Conservation (phyloP, 192 early-diverging fungal genomes). For the Obelidium mucronatum region DNA sequence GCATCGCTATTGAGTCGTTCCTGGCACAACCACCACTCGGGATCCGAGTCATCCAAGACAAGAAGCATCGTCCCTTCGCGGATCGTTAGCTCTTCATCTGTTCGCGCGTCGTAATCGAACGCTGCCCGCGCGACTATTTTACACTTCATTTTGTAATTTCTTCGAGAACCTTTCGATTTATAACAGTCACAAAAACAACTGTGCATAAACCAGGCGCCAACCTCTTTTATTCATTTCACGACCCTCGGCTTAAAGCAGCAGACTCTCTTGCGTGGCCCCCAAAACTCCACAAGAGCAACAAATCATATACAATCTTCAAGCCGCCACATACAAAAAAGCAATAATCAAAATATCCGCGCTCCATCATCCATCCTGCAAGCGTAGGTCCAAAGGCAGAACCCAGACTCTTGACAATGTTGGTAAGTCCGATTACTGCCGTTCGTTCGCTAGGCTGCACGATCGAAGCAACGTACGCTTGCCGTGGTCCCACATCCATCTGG, state of each 20-base stretch:
- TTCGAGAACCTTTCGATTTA: background rate
- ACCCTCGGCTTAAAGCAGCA: background rate
- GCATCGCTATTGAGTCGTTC: constrained; percentile 42
- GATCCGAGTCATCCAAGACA: constrained; percentile 57
- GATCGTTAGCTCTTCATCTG: constrained; percentile 86
- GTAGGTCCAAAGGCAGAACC: constrained; percentile 27
- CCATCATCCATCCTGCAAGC: constrained; percentile 22
- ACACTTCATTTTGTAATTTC: constrained; percentile 46
- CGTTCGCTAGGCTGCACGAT: constrained; percentile 21
- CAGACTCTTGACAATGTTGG: constrained; percentile 30
- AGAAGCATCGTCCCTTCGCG: constrained; percentile 73
- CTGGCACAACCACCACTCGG: constrained; percentile 59
- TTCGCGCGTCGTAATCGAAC: constrained; percentile 84
- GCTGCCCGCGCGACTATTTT: constrained; percentile 62
- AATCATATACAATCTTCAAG: constrained; percentile 33
- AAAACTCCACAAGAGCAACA: constrained; percentile 37
- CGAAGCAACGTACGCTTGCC: constrained; percentile 33
- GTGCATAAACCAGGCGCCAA: background rate
- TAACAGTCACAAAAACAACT: too few relatives aligned
- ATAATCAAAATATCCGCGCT: constrained; percentile 29
- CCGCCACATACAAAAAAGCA: constrained; percentile 38
- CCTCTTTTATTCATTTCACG: background rate
- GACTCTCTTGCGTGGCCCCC: constrained; percentile 5
- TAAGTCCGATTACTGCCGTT: constrained; percentile 35
- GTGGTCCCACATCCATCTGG: constrained; percentile 39